Conservation (phyloP, 805 yeast species). For the Candida wancherniae region DNA sequence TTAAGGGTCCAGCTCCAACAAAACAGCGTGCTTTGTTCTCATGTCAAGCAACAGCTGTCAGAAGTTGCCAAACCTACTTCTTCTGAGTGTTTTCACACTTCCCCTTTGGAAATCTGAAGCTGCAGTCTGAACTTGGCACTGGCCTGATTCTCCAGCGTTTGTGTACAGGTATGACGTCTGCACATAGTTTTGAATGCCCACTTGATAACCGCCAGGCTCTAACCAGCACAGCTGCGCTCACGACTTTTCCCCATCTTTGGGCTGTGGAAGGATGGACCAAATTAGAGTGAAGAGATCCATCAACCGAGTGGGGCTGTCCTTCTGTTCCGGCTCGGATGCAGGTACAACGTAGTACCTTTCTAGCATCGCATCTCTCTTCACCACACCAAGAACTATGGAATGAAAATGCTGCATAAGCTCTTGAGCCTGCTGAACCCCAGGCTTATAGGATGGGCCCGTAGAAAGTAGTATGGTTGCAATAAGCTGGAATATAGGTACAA, state of each 20-base stretch:
- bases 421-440: constrained; percentile 50
- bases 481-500: constrained; percentile 71
- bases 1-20: too few species aligned
- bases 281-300: constrained; percentile 21
- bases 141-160: too few species aligned
- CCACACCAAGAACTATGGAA: constrained; percentile 53
- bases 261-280: constrained; percentile 8
- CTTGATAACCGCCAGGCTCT: too few species aligned
- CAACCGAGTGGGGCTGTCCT: constrained; percentile 34
- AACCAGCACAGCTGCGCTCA: background rate
- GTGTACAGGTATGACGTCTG: too few species aligned
- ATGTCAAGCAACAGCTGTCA: too few species aligned
- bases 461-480: constrained; percentile 63
- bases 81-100: too few species aligned
- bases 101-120: too few species aligned
- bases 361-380: constrained; percentile 51
- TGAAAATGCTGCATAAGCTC: constrained; percentile 49
- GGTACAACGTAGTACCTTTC: constrained; percentile 15
- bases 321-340: constrained; percentile 20
- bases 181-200: too few species aligned
- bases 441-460: constrained; percentile 70
- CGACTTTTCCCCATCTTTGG: constrained; percentile 5
- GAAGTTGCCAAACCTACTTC: too few species aligned
- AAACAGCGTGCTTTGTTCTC: too few species aligned
- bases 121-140: too few species aligned